Evolutionary conservation across 139 green algal genomes (phyloP).

Genomic region (Helicosporidium sp.): DNA sequence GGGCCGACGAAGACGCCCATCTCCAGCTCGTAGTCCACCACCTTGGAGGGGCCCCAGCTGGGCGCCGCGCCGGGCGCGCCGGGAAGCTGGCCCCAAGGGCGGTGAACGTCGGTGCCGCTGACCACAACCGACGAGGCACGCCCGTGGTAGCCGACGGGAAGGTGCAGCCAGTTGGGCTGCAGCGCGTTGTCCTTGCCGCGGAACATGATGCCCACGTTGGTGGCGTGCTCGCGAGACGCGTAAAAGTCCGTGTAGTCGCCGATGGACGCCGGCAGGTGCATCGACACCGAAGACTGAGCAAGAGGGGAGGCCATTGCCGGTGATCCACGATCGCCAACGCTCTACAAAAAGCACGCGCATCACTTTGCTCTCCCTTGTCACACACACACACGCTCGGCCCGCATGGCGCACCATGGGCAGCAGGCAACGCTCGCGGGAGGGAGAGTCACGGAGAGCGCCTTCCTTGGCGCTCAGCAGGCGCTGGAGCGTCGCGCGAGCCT

Average conservation of each 20-base stretch:
- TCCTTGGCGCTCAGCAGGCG: conserved; percentile 37
- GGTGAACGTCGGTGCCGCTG: conserved; percentile 45
- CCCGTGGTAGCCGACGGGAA: conserved; percentile 84
- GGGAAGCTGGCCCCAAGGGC: conserved; percentile 31
- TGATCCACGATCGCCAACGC: too few species aligned
- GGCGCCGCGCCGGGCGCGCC: conserved; percentile 11
- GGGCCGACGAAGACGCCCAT: conserved; percentile 63
- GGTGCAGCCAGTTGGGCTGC: conserved; percentile 68
- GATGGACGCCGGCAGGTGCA: conserved; percentile 57
- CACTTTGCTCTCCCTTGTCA: too few species aligned
- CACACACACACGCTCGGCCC: too few species aligned
- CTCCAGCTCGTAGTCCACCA: conserved; percentile 83
- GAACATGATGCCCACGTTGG: conserved; percentile 68
- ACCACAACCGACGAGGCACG: conserved; percentile 67
- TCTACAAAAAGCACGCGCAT: too few species aligned
- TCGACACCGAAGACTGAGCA: conserved; percentile 30
- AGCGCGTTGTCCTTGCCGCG: conserved; percentile 45
- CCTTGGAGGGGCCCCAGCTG: conserved; percentile 19
- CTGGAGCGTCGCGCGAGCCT: conserved; percentile 32
- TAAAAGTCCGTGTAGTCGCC: conserved; percentile 97
- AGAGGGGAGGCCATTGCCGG: too few species aligned
- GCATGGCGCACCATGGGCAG: conserved; percentile 26
- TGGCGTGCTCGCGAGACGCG: conserved; percentile 63
- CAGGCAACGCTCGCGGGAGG: conserved; percentile 27
- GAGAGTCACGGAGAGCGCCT: conserved; percentile 23